Evolutionary conservation across 257 asterid genomes (phyloP), one percentile per base, ranked within the genome.

Genomic region (Nicotiana tomentosiformis): DNA sequence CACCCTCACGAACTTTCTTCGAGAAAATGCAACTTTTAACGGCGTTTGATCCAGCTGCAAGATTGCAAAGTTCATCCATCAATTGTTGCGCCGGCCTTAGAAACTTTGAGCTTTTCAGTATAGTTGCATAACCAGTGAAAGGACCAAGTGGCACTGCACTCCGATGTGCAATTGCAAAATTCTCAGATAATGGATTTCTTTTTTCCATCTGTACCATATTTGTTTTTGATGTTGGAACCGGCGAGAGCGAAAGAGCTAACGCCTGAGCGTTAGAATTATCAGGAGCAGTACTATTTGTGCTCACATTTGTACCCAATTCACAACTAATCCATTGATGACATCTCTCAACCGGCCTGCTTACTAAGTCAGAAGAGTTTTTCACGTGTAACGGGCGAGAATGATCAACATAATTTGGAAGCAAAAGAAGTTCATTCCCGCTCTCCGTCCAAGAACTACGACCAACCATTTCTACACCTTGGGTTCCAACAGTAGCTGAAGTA

Each of bases 91-190:
- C 93, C 0, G 97, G 97, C 85, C 86, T 90, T 76, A 93, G 49
- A 64, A 88, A 94, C 70, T 83, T 90, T 0, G 98, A 94, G 57
- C 89, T 90, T 20, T 86, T 86, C 1, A 94, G 91, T 82, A 94
- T 93, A 1, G 97, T 87, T 0, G 95, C 91, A 70, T 94, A 94
- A 2, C 98, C 98, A 0, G 98, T 93, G 66, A 93, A 94, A 0
- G 98, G 98, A 5, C 98, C 98, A 2, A 94, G 88, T 7, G 98
- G 97, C 18, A 95, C 94, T 0, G 87, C 87, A 77, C 77, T 83
- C 16, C 93, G 86, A 35, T 85, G 89, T 58, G 87, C 84, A 84
- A 83, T 58, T 15, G 83, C 37, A 5, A 85, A 85, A 77, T 66
- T 80, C 17, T 78, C 87, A 33, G 77, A 79, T 66, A 82, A 43